phyloP scores from a whole-genome alignment of 352 stramenopile species.

The Pythium guiyangense region DNA sequence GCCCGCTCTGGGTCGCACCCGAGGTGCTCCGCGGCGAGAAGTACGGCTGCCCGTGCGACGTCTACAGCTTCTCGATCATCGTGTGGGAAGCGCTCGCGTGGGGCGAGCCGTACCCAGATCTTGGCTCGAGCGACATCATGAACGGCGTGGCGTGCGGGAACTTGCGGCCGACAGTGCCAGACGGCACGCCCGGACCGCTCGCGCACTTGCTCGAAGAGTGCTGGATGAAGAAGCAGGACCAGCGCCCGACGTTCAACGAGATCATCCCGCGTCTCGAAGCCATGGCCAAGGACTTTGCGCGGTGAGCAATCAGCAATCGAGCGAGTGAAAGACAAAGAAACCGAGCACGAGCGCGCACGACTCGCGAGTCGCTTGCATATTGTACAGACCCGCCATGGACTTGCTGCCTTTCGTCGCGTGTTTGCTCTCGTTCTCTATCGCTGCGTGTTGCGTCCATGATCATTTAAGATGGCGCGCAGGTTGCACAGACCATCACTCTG shows the following conservation, averaged over 20 bases:
- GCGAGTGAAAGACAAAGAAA: too few relatives aligned
- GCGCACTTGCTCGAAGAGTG: slow-evolving; percentile 68
- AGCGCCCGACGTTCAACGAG: slow-evolving; percentile 78
- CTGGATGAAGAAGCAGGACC: slow-evolving; percentile 84
- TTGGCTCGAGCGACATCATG: slow-evolving; percentile 84
- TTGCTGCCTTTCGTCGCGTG: neutral
- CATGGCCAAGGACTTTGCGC: slow-evolving; percentile 71
- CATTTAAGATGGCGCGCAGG: too few relatives aligned
- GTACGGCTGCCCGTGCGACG: slow-evolving; percentile 74
- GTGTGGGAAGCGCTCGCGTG: slow-evolving; percentile 82
- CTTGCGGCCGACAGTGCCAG: slow-evolving; percentile 61
- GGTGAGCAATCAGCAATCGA: neutral
- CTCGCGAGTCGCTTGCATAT: neutral
- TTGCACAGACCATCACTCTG: neutral
- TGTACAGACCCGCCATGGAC: neutral
- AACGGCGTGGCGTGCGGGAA: slow-evolving; percentile 76
- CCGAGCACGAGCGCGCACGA: neutral
- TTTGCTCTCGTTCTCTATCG: neutral
- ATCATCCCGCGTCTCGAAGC: slow-evolving; percentile 74
- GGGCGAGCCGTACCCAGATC: slow-evolving; percentile 73
- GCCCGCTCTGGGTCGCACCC: slow-evolving; percentile 73
- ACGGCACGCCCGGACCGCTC: slow-evolving; percentile 50
- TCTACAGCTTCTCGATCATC: slow-evolving; percentile 90
- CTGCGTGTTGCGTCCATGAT: too few relatives aligned
- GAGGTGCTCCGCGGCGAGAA: slow-evolving; percentile 81